These are phyloP conservation scores for Podospora didyma DNA, from an alignment of 495 filamentous ascomycete genomes.

Conservation along the genomic window DNA sequence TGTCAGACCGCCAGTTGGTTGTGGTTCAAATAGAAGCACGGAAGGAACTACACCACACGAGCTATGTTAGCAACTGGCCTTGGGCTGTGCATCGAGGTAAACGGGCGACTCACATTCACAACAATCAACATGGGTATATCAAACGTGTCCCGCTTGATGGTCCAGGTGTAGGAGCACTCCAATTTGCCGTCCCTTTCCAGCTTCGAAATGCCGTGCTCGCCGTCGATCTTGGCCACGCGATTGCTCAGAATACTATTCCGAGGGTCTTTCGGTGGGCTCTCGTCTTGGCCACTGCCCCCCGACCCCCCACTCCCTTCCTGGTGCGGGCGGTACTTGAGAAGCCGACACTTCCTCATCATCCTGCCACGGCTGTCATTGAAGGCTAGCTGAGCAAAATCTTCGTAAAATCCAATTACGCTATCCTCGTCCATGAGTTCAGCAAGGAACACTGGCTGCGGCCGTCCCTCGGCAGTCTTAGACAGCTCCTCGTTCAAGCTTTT, in stretches of 20 bases:
- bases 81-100: not conserved
- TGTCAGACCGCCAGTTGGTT: conserved; percentile 44
- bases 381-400: conserved; percentile 87
- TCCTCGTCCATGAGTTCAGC: conserved; percentile 93
- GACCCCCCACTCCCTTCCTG: conserved; percentile 38
- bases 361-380: conserved; percentile 84
- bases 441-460: conserved; percentile 75
- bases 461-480: conserved; percentile 16
- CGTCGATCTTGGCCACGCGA: conserved; percentile 59
- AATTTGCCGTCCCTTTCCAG: conserved; percentile 86
- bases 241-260: conserved; percentile 48
- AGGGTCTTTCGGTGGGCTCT: conserved; percentile 37
- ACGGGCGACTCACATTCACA: conserved; percentile 74
- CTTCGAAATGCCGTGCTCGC: conserved; percentile 70
- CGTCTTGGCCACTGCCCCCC: conserved; percentile 16
- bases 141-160: conserved; percentile 92
- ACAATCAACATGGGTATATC: conserved; percentile 98
- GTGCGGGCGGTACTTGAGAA: conserved; percentile 85
- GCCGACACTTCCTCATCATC: conserved; percentile 76
- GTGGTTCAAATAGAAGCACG: conserved; percentile 47
- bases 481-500: conserved; percentile 33
- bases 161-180: conserved; percentile 94
- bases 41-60: conserved; percentile 38
- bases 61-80: not conserved
- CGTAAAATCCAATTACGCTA: conserved; percentile 89